Evolutionary conservation across 192 early-diverging fungal genomes (phyloP).

Genomic region (Powellomyces hirtus): DNA sequence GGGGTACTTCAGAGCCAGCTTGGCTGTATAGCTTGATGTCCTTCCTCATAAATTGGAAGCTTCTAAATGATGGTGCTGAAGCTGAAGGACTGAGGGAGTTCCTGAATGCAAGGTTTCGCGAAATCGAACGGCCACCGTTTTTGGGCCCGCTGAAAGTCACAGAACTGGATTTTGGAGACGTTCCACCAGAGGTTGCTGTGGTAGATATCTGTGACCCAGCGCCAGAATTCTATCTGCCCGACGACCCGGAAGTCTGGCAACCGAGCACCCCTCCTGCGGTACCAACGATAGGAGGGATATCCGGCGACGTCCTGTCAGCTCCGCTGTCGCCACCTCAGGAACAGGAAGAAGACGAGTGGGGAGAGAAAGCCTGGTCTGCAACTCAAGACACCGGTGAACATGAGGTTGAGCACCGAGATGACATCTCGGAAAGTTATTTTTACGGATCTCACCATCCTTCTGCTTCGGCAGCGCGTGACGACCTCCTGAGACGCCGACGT

Average conservation of each 20-base stretch:
- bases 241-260: constrained; percentile 21
- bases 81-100: constrained; percentile 41
- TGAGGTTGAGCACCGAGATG: neutral
- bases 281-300: neutral
- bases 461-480: neutral
- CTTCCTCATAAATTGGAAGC: constrained; percentile 50
- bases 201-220: constrained; percentile 43
- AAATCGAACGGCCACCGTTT: constrained; percentile 50
- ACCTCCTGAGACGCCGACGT: neutral
- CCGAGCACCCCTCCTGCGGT: neutral
- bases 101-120: constrained; percentile 50
- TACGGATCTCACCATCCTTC: neutral
- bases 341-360: neutral
- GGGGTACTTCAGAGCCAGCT: no score
- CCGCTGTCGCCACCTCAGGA: neutral
- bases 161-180: constrained; percentile 53
- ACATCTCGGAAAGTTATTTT: neutral
- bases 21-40: no score
- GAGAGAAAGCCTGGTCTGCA: neutral
- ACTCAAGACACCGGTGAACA: neutral
- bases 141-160: constrained; percentile 47
- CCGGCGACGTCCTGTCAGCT: neutral
- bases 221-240: constrained; percentile 52
- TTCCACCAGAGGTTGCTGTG: constrained; percentile 47
- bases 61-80: constrained; percentile 43